Percentiles rank a stretch among this genome's conserved stretches.
These are phyloP conservation scores for Crithidia thermophila DNA, from an alignment of 208 protist genomes.

Conservation along the genomic window DNA sequence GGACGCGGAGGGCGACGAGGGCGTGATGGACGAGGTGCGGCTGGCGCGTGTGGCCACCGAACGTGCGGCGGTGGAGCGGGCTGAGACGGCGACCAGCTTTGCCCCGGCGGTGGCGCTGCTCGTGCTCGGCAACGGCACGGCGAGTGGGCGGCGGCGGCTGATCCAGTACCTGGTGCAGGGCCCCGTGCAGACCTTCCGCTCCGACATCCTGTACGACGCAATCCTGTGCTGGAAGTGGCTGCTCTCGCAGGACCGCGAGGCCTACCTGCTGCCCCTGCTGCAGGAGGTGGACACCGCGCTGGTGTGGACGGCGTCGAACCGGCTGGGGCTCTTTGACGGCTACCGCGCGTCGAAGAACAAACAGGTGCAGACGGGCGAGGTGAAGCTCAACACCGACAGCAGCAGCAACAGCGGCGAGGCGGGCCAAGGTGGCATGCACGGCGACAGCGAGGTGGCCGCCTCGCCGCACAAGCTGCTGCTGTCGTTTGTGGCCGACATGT, in stretches of 20 bases:
- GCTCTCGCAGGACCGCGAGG: slow-evolving; percentile 50
- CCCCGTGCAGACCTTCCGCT: slow-evolving; percentile 65
- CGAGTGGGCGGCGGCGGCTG: slow-evolving; percentile 43
- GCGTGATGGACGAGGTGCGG: slow-evolving; percentile 7
- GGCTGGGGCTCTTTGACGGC: slow-evolving; percentile 80
- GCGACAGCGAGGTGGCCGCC: slow-evolving; percentile 37
- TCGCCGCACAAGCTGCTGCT: slow-evolving; percentile 82
- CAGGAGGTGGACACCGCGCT: slow-evolving; percentile 64
- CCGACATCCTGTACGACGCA: slow-evolving; percentile 53
- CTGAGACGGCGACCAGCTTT: slow-evolving; percentile 38
- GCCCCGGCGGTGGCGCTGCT: slow-evolving; percentile 59
- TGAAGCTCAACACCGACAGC: background rate
- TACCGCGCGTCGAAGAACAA: slow-evolving; percentile 43
- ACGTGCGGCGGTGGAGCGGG: slow-evolving; percentile 6
- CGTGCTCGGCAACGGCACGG: slow-evolving; percentile 29
- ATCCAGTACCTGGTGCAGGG: slow-evolving; percentile 71
- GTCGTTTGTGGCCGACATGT: slow-evolving; percentile 69
- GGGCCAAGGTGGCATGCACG: slow-evolving; percentile 19
- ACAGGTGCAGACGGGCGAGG: slow-evolving; percentile 68
- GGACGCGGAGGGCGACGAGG: slow-evolving; percentile 2
- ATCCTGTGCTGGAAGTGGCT: slow-evolving; percentile 75
- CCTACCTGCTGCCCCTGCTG: slow-evolving; percentile 56
- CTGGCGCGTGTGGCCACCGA: background rate
- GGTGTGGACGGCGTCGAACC: slow-evolving; percentile 62
- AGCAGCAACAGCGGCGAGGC: background rate